Evolutionary conservation across 2,329 filamentous ascomycete species (phyloP).

Genomic region (Trichoderma lentiforme): DNA sequence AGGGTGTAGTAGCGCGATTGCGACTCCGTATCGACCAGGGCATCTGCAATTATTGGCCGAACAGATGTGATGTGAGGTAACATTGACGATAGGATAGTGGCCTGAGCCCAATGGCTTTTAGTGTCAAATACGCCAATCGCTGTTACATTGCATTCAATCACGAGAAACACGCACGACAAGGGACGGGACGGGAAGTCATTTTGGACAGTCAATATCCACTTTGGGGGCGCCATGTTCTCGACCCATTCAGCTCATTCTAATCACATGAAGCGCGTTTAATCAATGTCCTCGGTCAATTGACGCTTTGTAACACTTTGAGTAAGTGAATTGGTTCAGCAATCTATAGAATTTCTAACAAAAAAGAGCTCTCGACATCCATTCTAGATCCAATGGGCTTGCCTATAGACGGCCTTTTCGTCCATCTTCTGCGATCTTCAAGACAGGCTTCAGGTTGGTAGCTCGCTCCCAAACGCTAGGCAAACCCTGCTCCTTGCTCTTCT

Average conservation of each 20-base stretch:
- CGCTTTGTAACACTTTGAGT: neutral
- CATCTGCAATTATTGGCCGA: neutral
- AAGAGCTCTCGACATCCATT: neutral
- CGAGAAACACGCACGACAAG: neutral
- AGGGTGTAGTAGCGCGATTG: neutral
- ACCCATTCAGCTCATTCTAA: neutral
- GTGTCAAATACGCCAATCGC: neutral
- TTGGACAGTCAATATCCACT: neutral
- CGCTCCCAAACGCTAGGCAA: constrained; percentile 20
- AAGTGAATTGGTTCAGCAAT: neutral
- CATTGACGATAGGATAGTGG: neutral
- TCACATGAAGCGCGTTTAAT: neutral
- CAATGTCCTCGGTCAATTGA: neutral
- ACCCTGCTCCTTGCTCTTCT: constrained; percentile 25
- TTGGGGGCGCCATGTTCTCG: neutral
- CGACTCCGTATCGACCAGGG: neutral
- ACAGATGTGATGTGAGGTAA: neutral
- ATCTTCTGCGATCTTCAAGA: constrained; percentile 23
- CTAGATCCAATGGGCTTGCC: neutral
- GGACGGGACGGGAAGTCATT: neutral
- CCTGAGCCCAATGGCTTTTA: neutral
- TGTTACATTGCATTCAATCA: neutral
- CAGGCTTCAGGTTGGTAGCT: constrained; percentile 20
- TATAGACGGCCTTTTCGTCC: constrained; percentile 19
- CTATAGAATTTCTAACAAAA: neutral